phyloP scores from a whole-genome alignment of 208 protist species.

The Leishmania braziliensis region DNA sequence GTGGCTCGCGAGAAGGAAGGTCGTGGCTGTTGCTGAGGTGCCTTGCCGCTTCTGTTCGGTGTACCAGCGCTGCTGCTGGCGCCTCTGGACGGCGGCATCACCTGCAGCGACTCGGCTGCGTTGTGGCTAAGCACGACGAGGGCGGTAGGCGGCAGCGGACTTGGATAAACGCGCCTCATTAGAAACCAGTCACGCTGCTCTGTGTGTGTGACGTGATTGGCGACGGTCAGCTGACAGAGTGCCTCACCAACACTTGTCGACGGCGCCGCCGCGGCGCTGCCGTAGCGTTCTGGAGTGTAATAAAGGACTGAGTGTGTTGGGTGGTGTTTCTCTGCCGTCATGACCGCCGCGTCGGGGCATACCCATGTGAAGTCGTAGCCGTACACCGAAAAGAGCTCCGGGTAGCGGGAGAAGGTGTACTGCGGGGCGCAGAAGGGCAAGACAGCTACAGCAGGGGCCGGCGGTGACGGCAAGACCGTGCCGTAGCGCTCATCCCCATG shows the following conservation, averaged over 20 bases:
- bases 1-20: not conserved
- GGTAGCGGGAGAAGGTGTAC: slow-evolving; percentile 79
- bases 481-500: slow-evolving; percentile 44
- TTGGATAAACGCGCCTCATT: slow-evolving; percentile 69
- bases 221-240: slow-evolving; percentile 60
- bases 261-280: not conserved
- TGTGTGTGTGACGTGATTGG: slow-evolving; percentile 71
- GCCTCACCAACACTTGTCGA: slow-evolving; percentile 28
- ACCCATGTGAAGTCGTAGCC: slow-evolving; percentile 74
- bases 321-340: slow-evolving; percentile 39
- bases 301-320: slow-evolving; percentile 57
- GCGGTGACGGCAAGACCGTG: slow-evolving; percentile 33
- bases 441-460: slow-evolving; percentile 59
- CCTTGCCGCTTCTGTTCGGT: not conserved
- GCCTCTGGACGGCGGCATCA: not conserved
- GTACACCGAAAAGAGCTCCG: slow-evolving; percentile 61
- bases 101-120: slow-evolving; percentile 35
- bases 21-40: not conserved
- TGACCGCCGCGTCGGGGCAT: slow-evolving; percentile 40
- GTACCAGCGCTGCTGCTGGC: not conserved
- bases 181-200: slow-evolving; percentile 57
- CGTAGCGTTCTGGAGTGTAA: slow-evolving; percentile 36
- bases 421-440: slow-evolving; percentile 69
- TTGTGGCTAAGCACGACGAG: slow-evolving; percentile 75
- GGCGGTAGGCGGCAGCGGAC: slow-evolving; percentile 22